phyloP scores from a whole-genome alignment of 2,329 filamentous ascomycete species.

The Cercospora berteroae region DNA sequence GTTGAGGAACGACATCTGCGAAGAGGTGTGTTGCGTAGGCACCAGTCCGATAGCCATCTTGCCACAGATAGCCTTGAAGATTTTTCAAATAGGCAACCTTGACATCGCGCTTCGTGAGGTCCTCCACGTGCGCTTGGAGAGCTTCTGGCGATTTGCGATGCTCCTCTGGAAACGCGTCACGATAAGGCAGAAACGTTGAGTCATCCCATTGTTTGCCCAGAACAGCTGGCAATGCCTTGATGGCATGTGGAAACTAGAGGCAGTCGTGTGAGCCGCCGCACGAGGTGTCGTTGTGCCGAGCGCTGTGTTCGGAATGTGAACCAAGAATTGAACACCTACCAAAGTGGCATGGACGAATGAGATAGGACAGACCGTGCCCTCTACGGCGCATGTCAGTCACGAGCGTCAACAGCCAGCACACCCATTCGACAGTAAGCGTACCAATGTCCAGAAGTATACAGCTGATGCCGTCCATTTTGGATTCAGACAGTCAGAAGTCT shows the following conservation, averaged over 20 bases:
- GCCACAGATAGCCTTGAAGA: slow-evolving; percentile 77
- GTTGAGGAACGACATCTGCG: slow-evolving; percentile 62
- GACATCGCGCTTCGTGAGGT: slow-evolving; percentile 69
- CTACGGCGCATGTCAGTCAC: slow-evolving; percentile 44
- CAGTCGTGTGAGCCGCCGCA: slow-evolving; percentile 3
- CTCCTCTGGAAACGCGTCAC: slow-evolving; percentile 67
- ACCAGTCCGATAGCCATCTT: slow-evolving; percentile 68
- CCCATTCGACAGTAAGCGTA: slow-evolving; percentile 22
- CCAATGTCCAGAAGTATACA: slow-evolving; percentile 42
- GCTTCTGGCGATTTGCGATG: slow-evolving; percentile 58
- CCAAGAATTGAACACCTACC: slow-evolving; percentile 54
- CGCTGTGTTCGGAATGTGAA: slow-evolving; percentile 12
- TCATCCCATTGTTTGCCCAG: slow-evolving; percentile 67
- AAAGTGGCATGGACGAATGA: slow-evolving; percentile 80
- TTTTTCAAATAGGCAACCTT: slow-evolving; percentile 76
- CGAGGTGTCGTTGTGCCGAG: neutral
- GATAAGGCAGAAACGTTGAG: slow-evolving; percentile 64
- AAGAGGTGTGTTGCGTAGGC: slow-evolving; percentile 71
- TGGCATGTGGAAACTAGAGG: slow-evolving; percentile 69
- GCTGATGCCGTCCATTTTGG: slow-evolving; percentile 33
- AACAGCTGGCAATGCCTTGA: slow-evolving; percentile 63
- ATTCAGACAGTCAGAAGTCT: too few relatives aligned
- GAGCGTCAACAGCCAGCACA: neutral
- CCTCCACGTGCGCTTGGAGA: slow-evolving; percentile 65
- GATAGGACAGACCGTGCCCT: slow-evolving; percentile 80